These are phyloP conservation scores for Nitzschia palea DNA, from an alignment of 108 stramenopile genomes.

Conservation along the genomic window DNA sequence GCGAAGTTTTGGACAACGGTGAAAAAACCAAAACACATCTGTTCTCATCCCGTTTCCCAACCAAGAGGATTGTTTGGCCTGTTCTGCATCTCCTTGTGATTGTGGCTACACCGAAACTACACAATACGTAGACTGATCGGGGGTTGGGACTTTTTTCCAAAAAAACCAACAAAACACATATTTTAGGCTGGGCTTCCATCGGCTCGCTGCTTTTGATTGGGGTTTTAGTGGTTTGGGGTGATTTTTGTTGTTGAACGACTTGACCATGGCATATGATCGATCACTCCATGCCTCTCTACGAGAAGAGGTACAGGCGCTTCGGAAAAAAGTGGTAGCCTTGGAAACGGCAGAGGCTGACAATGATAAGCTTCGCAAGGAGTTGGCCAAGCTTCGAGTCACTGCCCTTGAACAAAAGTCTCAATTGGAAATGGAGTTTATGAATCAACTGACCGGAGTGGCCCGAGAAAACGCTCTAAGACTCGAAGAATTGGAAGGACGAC, in stretches of 20 bases:
- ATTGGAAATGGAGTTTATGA: constrained; percentile 45
- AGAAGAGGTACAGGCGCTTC: constrained; percentile 20
- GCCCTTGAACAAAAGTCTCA: constrained; percentile 26
- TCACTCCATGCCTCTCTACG: constrained; percentile 15
- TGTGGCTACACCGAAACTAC: no score
- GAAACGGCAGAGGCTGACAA: constrained; percentile 38
- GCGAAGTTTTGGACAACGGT: no score
- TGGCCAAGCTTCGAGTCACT: constrained; percentile 16
- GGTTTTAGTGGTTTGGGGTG: background rate
- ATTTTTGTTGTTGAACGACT: background rate
- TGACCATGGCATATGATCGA: constrained; percentile 4
- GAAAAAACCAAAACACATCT: no score
- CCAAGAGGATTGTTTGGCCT: no score
- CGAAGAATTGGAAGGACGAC: constrained; percentile 21
- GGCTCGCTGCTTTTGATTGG: no score
- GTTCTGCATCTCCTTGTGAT: no score
- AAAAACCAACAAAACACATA: no score
- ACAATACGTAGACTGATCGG: no score
- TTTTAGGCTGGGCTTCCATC: no score
- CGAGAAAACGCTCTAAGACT: constrained; percentile 26
- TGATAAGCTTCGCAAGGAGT: constrained; percentile 33
- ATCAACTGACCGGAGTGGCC: constrained; percentile 28
- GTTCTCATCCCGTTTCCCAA: no score
- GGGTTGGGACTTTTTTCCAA: no score
- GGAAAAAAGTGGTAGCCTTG: constrained; percentile 20